Evolutionary conservation across 352 stramenopile species (phyloP), one percentile per base, ranked within the genome.

Genomic region (Pythium sukuiense): DNA sequence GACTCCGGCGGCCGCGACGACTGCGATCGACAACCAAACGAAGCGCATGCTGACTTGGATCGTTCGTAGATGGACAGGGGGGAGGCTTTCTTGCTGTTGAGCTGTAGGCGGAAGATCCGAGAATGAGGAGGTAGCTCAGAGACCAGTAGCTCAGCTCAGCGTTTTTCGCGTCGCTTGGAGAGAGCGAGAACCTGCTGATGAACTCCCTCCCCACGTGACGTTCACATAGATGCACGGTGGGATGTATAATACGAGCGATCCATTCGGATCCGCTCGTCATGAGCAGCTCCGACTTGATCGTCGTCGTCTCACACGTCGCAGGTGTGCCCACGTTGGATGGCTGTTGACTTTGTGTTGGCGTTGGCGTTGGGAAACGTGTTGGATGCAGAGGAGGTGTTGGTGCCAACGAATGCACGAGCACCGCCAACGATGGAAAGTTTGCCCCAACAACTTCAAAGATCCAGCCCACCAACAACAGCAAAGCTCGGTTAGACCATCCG

Each of bases 11-110:
- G 57, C 37, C 13, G 58, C 58, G 13, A 49, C 58, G 46, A 64
- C 45, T 11, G 58, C 46, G 32, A 64, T 33, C 30, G 45, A 49
- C 60, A 66, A 30, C 60, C 60, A 66, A 33, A 37, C 20, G 49
- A 66, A 66, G 37, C 49, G 60, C 60, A 59, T 59, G 33, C 20
- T 27, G 33, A 35, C 24, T 59, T 54, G 16, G 49, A 35, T 13
- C 26, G 32, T 35, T n/a, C 26, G 52, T 11, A 20, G 46, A 7
- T 53, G 27, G 46, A 6, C 5, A 26, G 8, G 8, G 14, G 43
- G 13, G 16, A n/a, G 8, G 43, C 16, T 11, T n/a, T n/a, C n/a
- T 45, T 53, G 46, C n/a, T 53, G 6, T 53, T 67, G 61, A 16
- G 39, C 26, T 33, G 24, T 9, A 50, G 39, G 50, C 9, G 49